Evolutionary conservation across 2,329 filamentous ascomycete genomes (phyloP), one percentile per base, ranked within the genome.

Genomic region (Gnomoniopsis sp.): DNA sequence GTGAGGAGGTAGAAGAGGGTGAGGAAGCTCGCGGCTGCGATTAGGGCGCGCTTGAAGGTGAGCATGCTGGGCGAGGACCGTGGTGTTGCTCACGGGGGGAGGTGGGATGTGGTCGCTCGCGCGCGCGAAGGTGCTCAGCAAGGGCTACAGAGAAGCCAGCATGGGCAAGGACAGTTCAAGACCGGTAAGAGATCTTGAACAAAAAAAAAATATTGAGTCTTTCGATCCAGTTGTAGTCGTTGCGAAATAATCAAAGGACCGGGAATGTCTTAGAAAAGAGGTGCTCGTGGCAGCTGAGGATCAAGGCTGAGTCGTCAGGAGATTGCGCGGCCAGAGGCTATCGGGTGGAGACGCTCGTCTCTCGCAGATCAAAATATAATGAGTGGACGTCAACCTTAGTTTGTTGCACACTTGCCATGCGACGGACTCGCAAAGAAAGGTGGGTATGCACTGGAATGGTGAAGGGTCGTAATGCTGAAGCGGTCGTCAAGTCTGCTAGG

Each of bases 41-140:
- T 76, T 63, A 96, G 73, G 69, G 89, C 89, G 74, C 89, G 88
- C 69, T 87, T 85, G 70, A 90, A 90, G 68, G 89, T 89, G 71
- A 93, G 82, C 91, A 96, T 96, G 60, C 69, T 76, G 69, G 55
- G 54, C 54, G 6, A n/a, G 19, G 19, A 8, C 15, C 15, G 17
- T 19, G 41, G 14, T n/a, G 17, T 14, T 4, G 36, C 15, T 53
- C 14, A 22, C 12, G 2, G 36, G 14, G 21, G 43, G 49, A 6
- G 12, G 33, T 21, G 34, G 33, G 33, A 41, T n/a, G n/a, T n/a
- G n/a, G n/a, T 41, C 44, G 53, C 53, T 26, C 19, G 53, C 53
- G 53, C 26, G 22, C 44, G 44, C 44, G 44, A 41, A 30, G 53
- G 17, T 41, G 43, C n/a, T 48, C 34, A 30, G 34, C 30, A 26